Evolutionary conservation across 306 rosid genomes (phyloP).

Genomic region (Casuarina glauca): DNA sequence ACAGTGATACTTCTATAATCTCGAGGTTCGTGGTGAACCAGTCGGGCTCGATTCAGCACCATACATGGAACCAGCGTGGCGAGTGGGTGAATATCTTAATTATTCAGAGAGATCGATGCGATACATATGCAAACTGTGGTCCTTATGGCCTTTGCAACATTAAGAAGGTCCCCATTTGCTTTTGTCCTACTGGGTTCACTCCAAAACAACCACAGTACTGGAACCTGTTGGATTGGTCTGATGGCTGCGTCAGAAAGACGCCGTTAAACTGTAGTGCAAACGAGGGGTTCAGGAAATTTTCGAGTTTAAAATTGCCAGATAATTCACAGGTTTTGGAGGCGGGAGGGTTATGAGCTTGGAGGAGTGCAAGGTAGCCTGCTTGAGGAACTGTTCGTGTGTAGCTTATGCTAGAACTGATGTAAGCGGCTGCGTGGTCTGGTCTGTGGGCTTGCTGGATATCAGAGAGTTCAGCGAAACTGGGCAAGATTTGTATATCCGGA

Average conservation of each 20-base stretch:
- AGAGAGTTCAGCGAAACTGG: slow-evolving; percentile 34
- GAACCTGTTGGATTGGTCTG: slow-evolving; percentile 27
- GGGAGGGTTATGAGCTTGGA: slow-evolving; percentile 11
- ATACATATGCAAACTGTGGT: slow-evolving; percentile 46
- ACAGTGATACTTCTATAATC: slow-evolving; percentile 16
- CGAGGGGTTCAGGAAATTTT: slow-evolving; percentile 28
- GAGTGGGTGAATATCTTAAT: slow-evolving; percentile 26
- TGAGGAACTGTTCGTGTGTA: slow-evolving; percentile 42
- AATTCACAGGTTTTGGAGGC: slow-evolving; percentile 22
- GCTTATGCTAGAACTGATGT: slow-evolving; percentile 38
- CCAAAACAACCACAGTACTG: slow-evolving; percentile 27
- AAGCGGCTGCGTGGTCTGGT: slow-evolving; percentile 43
- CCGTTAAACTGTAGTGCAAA: slow-evolving; percentile 16
- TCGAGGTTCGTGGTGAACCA: slow-evolving; percentile 36
- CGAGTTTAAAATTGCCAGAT: slow-evolving; percentile 44
- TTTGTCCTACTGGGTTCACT: slow-evolving; percentile 39
- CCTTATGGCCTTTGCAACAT: slow-evolving; percentile 35
- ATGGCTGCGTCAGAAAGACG: slow-evolving; percentile 33
- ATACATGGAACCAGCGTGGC: slow-evolving; percentile 33
- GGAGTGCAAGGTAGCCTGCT: slow-evolving; percentile 40
- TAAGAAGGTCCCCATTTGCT: slow-evolving; percentile 23
- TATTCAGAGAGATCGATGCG: slow-evolving; percentile 37
- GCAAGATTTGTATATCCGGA: slow-evolving; percentile 40
- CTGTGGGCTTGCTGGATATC: slow-evolving; percentile 35
- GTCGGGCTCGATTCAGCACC: slow-evolving; percentile 38